Percentiles rank a stretch among this genome's conserved stretches.
Conservation (phyloP, 1,284 basidiomycete genomes). For the Boletus semigastroideus region DNA sequence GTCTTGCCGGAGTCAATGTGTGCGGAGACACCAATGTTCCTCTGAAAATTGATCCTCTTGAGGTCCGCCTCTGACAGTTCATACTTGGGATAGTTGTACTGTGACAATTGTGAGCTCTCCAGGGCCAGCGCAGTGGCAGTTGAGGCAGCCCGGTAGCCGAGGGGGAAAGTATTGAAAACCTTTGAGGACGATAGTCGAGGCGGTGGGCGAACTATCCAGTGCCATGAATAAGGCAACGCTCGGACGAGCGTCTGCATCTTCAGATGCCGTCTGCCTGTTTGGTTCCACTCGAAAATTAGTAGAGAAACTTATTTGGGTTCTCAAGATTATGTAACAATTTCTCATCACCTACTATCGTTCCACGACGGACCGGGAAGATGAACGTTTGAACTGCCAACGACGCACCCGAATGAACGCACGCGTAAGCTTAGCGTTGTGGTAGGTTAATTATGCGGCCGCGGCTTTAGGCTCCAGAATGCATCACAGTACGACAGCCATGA, state of each 20-base stretch:
- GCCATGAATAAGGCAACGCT: conserved; percentile 28
- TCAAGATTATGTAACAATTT: too few species aligned
- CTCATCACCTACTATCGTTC: too few species aligned
- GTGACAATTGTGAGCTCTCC: conserved; percentile 11
- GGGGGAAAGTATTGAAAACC: not conserved
- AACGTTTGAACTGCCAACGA: too few species aligned
- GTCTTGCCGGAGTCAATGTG: conserved; percentile 99
- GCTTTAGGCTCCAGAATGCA: too few species aligned
- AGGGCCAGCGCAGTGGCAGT: conserved; percentile 20
- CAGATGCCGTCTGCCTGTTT: not conserved
- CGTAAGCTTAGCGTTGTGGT: too few species aligned
- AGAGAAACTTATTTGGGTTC: too few species aligned
- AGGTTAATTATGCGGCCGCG: too few species aligned
- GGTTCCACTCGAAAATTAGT: conserved; percentile 9
- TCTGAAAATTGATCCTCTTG: conserved; percentile 58
- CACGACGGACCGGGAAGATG: too few species aligned
- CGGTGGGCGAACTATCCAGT: conserved; percentile 20
- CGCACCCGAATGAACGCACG: too few species aligned
- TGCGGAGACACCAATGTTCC: conserved; percentile 86
- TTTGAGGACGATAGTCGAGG: conserved; percentile 7
- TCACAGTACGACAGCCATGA: too few species aligned
- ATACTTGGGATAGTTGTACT: conserved; percentile 35
- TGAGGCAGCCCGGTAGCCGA: conserved; percentile 28
- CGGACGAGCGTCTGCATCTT: conserved; percentile 30
- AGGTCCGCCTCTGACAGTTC: conserved; percentile 59